These are phyloP conservation scores for Phytopythium litorale DNA, from an alignment of 352 stramenopile genomes.

Conservation along the genomic window DNA sequence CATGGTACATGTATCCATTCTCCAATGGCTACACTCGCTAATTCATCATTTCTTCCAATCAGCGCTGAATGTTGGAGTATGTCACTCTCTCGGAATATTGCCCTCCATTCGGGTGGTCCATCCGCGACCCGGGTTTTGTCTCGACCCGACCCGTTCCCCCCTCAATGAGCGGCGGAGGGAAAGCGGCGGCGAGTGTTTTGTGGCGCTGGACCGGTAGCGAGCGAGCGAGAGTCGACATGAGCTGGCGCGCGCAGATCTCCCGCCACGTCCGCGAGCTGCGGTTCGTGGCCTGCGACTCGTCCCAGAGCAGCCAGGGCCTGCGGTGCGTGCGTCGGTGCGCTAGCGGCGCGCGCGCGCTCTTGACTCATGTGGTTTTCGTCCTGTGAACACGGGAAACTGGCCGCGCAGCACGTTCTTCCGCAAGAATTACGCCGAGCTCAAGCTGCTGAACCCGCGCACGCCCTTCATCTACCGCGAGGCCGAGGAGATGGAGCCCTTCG, in stretches of 20 bases:
- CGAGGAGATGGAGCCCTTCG: constrained; percentile 86
- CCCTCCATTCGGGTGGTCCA: neutral
- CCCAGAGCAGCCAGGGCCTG: constrained; percentile 76
- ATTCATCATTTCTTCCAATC: too few species aligned
- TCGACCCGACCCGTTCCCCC: neutral
- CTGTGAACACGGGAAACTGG: neutral
- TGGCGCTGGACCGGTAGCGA: neutral
- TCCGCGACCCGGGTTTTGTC: neutral
- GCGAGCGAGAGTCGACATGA: constrained; percentile 42
- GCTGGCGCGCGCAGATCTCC: constrained; percentile 87
- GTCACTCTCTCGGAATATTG: neutral
- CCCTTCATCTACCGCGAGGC: constrained; percentile 85
- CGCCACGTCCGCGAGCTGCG: constrained; percentile 80
- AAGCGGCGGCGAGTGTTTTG: neutral
- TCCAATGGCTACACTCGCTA: neutral
- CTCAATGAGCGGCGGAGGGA: neutral
- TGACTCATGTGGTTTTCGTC: neutral
- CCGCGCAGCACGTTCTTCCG: constrained; percentile 71
- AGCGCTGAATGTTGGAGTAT: too few species aligned
- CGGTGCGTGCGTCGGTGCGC: constrained; percentile 37
- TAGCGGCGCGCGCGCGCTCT: neutral
- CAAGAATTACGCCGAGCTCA: constrained; percentile 86
- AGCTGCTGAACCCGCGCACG: constrained; percentile 85
- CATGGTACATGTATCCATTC: too few species aligned
- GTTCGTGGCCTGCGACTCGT: constrained; percentile 82